Evolutionary conservation across 352 stramenopile species (phyloP), one percentile per base, ranked within the genome.

Genomic region (Globisporangium mamillatum): DNA sequence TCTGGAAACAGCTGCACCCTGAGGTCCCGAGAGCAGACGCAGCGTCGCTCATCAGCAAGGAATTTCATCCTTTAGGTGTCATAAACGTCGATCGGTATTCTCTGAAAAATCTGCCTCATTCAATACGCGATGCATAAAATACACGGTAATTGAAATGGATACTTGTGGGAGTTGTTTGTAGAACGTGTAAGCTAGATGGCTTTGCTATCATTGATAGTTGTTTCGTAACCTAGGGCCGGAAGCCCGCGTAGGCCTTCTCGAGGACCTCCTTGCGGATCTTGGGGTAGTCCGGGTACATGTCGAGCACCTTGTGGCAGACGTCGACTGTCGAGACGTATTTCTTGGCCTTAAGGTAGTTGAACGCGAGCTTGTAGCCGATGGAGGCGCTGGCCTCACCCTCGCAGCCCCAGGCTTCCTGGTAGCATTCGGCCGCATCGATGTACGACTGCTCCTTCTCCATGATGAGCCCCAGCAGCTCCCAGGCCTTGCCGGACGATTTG

Each of bases 291-390:
- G 95, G 95, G 74, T 97, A 98, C 68, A 91, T 82, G 64, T 93
- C 81, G 32, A 98, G 81, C 41, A 98, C 92, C 57, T 97, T 97
- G 73, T 97, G 79, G 71, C 92, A 98, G 8, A 98, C 88, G 68
- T 98, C 93, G 46, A 98, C 96, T 16, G 93, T 84, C 20, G 90
- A 72, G 9, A 98, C 90, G 59, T 86, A 95, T 55, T 93, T 91
- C 68, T 94, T 94, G 36, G 93, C 91, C 75, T 98, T 98, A 56
- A 98, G 81, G 76, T 98, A 98, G 70, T 98, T 98, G 75, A 98
- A 98, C 6, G 92, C 94, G 1, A 98, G 77, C 71, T 98, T 98
- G 74, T 97, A 98, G 27, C 92, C 95, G 57, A 98, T 94, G 9
- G 76, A 81, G 7, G 95, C 92, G 29, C 87, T 96, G 0, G 90